A percentile compares a stretch with the other conserved stretches of the same genome.
phyloP scores from a whole-genome alignment of 768 basidiomycete species.

The Pulveroboletus sp. region DNA sequence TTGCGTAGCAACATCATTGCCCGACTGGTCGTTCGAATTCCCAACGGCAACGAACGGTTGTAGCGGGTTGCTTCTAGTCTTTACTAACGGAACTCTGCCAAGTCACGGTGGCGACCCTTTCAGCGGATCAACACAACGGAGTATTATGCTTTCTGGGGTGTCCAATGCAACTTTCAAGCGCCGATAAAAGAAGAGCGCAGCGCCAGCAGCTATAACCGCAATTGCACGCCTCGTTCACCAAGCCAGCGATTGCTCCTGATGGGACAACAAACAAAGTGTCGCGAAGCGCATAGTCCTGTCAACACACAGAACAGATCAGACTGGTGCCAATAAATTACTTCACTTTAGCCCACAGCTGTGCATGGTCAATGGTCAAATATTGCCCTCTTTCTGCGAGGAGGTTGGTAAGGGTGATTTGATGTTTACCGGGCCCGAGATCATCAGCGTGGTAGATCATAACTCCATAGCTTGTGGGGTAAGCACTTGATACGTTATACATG shows the following conservation, averaged over 20 bases:
- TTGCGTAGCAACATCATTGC: not conserved
- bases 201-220: slow-evolving; percentile 11
- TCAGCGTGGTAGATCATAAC: slow-evolving; percentile 30
- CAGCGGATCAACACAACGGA: slow-evolving; percentile 1
- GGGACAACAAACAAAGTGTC: not conserved
- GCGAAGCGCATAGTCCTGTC: not conserved
- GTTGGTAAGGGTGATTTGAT: slow-evolving; percentile 32
- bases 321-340: slow-evolving; percentile 10
- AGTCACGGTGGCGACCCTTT: not conserved
- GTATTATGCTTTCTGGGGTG: slow-evolving; percentile 2
- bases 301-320: not conserved
- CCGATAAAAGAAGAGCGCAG: slow-evolving; percentile 18
- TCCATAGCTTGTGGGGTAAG: slow-evolving; percentile 20
- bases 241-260: slow-evolving; percentile 19
- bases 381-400: slow-evolving; percentile 21
- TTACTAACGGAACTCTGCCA: slow-evolving; percentile 8
- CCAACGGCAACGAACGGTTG: not conserved
- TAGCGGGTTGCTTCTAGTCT: not conserved
- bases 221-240: slow-evolving; percentile 14
- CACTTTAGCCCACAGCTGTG: slow-evolving; percentile 17
- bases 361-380: slow-evolving; percentile 32
- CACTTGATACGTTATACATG: slow-evolving; percentile 15
- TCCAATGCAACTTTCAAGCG: slow-evolving; percentile 17
- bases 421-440: slow-evolving; percentile 37
- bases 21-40: not conserved